Evolutionary conservation across 139 green algal genomes (phyloP).

Genomic region (Chlorella sp.): DNA sequence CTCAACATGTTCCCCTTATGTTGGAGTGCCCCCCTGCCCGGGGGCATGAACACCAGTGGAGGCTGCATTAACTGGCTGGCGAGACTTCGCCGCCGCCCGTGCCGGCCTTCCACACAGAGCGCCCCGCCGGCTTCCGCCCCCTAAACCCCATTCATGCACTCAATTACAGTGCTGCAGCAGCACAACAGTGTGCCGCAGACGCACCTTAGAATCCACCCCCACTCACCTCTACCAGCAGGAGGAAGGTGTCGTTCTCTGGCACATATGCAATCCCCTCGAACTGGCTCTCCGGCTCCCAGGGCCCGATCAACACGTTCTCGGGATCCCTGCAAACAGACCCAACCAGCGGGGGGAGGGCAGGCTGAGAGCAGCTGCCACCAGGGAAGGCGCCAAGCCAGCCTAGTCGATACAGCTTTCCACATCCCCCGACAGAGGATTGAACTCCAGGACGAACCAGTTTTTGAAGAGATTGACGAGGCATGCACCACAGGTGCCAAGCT

Average conservation of each 20-base stretch:
- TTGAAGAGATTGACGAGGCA: background rate
- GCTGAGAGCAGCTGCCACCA: background rate
- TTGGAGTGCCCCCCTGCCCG: no score
- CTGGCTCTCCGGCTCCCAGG: constrained; percentile 12
- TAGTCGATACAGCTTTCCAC: background rate
- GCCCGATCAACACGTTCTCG: background rate
- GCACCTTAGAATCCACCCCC: background rate
- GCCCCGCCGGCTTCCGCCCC: no score
- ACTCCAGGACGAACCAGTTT: background rate
- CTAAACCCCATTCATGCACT: background rate
- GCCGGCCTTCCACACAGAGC: no score
- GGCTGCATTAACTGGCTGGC: no score
- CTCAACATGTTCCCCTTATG: no score
- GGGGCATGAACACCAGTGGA: no score
- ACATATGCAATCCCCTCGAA: constrained; percentile 39
- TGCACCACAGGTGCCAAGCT: background rate
- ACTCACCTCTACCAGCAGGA: constrained; percentile 50
- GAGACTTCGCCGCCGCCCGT: no score
- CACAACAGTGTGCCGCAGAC: no score
- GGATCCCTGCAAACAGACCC: background rate
- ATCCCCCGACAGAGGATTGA: background rate
- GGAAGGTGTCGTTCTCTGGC: constrained; percentile 52
- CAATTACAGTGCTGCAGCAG: no score
- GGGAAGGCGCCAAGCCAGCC: background rate
- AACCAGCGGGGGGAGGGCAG: background rate